Evolutionary conservation across 208 protist genomes (phyloP), one percentile per base, ranked within the genome.

Genomic region (Leptomonas pyrrhocoris): DNA sequence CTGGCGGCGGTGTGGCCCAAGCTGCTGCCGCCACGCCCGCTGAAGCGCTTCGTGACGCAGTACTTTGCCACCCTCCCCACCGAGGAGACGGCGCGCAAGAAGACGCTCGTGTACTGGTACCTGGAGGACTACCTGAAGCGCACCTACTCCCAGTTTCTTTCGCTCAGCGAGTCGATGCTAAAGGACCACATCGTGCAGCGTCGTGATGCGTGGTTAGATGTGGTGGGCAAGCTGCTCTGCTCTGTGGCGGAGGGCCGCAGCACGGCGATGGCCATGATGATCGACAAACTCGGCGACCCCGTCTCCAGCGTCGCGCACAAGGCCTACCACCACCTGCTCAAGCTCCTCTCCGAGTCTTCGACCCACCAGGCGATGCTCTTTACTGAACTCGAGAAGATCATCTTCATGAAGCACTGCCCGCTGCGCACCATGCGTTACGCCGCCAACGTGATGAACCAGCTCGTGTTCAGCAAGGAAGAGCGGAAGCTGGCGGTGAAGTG

Each of bases 121-220:
- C 71, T 97, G 40, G 93, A 97, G 73, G 93, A 97, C 66, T 93
- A 93, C 77, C 73, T 97, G 62, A 97, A 97, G 73, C 88, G 89
- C 65, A 94, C 88, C 40, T 97, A 95, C 57, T 81, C 85, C 2
- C 90, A 95, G 77, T 96, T 97, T 59, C 78, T 97, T 6, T 88
- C 90, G 34, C 76, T 95, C 30, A 83, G 83, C 28, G 89, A 97
- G 76, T 80, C 85, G 55, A 95, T 95, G 90, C 83, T 95, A n/a
- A 95, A 94, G 84, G 90, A 95, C 72, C 76, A 86, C 42, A 68
- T 95, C 34, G 77, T 92, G 68, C 83, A 94, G 74, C 85, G 90
- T 34, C 88, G 90, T 38, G 90, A 92, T 62, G 88, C 88, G 31
- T 96, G 90, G 90, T 74, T 97, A 58, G 88, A 95, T 0, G 82